Evolutionary conservation across 2,329 filamentous ascomycete genomes (phyloP).

Genomic region (Apiospora malaysiana): DNA sequence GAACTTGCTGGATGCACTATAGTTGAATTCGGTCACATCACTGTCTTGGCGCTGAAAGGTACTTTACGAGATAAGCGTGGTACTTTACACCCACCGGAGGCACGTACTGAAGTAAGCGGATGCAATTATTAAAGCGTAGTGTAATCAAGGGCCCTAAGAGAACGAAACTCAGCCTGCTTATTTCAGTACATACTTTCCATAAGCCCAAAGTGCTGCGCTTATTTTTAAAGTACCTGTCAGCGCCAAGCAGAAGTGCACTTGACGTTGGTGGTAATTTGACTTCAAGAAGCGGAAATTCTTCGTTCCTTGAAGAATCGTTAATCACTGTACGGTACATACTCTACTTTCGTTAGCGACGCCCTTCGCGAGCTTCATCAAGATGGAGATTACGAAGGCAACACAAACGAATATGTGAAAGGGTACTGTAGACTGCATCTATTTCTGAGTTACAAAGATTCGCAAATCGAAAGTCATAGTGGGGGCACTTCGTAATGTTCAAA

Average conservation of each 20-base stretch:
- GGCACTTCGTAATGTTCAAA: too few relatives aligned
- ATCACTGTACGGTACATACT: too few relatives aligned
- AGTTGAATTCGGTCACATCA: neutral
- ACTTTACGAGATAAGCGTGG: conserved; percentile 1
- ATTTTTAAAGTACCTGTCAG: too few relatives aligned
- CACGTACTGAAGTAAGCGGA: neutral
- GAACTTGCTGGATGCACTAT: too few relatives aligned
- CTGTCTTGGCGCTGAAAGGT: neutral
- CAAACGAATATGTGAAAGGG: neutral
- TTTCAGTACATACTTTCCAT: neutral
- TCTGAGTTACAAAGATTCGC: neutral
- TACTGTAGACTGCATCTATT: neutral
- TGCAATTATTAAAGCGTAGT: neutral
- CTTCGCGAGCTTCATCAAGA: too few relatives aligned
- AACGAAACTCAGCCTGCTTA: neutral
- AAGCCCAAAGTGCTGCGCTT: neutral
- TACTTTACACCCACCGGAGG: neutral
- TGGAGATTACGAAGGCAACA: neutral
- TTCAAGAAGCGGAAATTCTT: too few relatives aligned
- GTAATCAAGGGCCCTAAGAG: neutral
- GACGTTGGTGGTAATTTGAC: too few relatives aligned
- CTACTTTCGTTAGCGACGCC: too few relatives aligned
- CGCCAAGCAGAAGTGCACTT: too few relatives aligned
- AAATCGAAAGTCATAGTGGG: neutral
- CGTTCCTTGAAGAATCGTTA: too few relatives aligned